Evolutionary conservation across 148 eudicot species (phyloP), one percentile per base, ranked within the genome.

Genomic region (Camellia granthamiana): DNA sequence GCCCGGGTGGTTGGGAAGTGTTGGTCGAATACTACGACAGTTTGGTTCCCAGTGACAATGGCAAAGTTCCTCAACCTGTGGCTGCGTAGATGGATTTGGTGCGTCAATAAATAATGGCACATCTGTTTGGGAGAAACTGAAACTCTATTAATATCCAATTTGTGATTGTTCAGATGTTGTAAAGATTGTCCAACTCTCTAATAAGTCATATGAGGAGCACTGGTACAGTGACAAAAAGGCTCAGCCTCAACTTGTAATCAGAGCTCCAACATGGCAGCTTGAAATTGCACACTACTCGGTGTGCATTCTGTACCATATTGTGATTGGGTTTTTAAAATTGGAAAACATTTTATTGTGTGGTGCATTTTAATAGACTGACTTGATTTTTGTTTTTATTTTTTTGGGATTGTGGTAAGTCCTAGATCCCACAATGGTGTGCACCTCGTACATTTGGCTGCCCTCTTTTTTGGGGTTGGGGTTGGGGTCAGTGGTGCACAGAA

Each of bases 1-100:
- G 94, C 75, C 92, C 92, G 0, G 88, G 94, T 42, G 92, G 94
- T 16, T 91, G 94, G 94, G 79, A 89, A 79, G 94, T 89, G 14
- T 78, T 91, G 80, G 92, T 88, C 9, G 90, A 88, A 1, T 91
- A 91, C 83, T 91, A 91, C 49, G 91, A 87, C 41, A 85, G 88
- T 72, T 69, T 88, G 46, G 70, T 84, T 59, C 84, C 85, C 76
- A 90, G 88, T 76, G 84, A 80, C 71, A 58, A 83, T 30, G 38
- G 38, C 38, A 30, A 30, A 30, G 38, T 30, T 18, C 92, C 87
- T 52, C 76, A 86, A 75, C 77, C 92, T 44, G 81, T 87, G 7
- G 85, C 88, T 64, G 86, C 82, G 75, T 83, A 66, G 74, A 11
- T 11, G 42, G 69, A 43, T 52, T 30, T 61, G 55, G 21, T 55